These are phyloP conservation scores for Fusarium sambucinum DNA, from an alignment of 2,329 filamentous ascomycete species.

Conservation along the genomic window DNA sequence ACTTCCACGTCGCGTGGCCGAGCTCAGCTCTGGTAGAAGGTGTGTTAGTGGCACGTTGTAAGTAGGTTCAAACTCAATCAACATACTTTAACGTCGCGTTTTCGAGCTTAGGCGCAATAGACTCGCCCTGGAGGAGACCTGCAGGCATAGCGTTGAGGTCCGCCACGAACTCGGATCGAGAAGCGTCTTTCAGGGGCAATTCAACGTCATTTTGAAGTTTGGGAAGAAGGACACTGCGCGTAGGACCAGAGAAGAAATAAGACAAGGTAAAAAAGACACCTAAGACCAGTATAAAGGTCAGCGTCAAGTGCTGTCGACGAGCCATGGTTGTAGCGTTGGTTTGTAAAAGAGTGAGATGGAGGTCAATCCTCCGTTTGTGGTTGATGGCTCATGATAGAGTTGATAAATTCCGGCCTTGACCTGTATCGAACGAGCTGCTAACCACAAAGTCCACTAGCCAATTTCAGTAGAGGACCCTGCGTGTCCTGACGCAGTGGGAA, in stretches of 20 bases:
- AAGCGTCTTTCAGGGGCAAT: constrained; percentile 46
- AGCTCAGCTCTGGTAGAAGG: constrained; percentile 66
- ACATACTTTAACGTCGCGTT: constrained; percentile 83
- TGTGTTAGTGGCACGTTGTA: constrained; percentile 15
- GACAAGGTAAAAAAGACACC: constrained; percentile 69
- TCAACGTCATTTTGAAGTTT: constrained; percentile 39
- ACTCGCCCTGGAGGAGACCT: constrained; percentile 71
- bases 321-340: constrained; percentile 57
- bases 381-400: constrained; percentile 42
- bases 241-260: constrained; percentile 67
- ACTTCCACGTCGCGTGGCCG: constrained; percentile 76
- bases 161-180: constrained; percentile 50
- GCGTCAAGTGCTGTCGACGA: constrained; percentile 64
- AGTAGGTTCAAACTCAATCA: background rate
- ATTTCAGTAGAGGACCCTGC: constrained; percentile 33
- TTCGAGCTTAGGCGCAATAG: constrained; percentile 83
- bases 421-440: constrained; percentile 43
- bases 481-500: constrained; percentile 26
- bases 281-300: constrained; percentile 66
- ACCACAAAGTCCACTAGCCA: constrained; percentile 21
- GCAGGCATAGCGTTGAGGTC: constrained; percentile 60
- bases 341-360: constrained; percentile 39
- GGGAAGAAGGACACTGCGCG: constrained; percentile 28
- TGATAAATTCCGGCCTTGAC: constrained; percentile 29
- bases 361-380: constrained; percentile 40